Evolutionary conservation across 208 protist genomes (phyloP), one percentile per base, ranked within the genome.

Genomic region (Sergeia podlipaevii): DNA sequence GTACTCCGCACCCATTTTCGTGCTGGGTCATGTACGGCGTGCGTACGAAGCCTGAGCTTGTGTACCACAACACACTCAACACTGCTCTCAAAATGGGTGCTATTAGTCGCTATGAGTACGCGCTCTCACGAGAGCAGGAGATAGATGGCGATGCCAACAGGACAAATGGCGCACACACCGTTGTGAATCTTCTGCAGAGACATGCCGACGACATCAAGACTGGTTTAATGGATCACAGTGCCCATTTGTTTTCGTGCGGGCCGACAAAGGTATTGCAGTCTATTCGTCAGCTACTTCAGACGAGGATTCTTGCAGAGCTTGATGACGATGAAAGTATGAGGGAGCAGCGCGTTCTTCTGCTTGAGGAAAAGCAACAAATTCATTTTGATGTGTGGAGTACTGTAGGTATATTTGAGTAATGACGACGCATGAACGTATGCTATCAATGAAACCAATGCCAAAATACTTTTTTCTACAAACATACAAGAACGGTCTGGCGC

Each of bases 301-400:
- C 54, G 27, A 56, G 70, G 45, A 55, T 93, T 33, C 70, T 93
- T 21, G 54, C 59, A 13, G 69, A 75, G 46, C 42, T 53, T 10
- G 82, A 83, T 46, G 84, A 93, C 53, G 82, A 89, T 53, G 79
- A 85, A 44, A 89, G 85, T 52, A 51, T 80, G 33, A 59, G 67
- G 18, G 73, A 92, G 52, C 80, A 89, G 56, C 66, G 85, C 5
- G 27, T 89, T 6, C 39, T 81, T 27, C 29, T 81, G 11, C 56
- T 93, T 30, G 76, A 89, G 32, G 51, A 69, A 50, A 70, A 68
- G 43, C 52, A 62, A 2, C 70, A 82, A 48, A 24, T 93, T 32
- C 64, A 74, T 36, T 93, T 93, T 63, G 77, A 93, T 55, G 65
- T 81, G 20, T 93, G 85, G 85, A 79, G 76, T 28, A 77, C 71